phyloP scores from a whole-genome alignment of 441 rosid genomes.

The Euphorbia corollata region DNA sequence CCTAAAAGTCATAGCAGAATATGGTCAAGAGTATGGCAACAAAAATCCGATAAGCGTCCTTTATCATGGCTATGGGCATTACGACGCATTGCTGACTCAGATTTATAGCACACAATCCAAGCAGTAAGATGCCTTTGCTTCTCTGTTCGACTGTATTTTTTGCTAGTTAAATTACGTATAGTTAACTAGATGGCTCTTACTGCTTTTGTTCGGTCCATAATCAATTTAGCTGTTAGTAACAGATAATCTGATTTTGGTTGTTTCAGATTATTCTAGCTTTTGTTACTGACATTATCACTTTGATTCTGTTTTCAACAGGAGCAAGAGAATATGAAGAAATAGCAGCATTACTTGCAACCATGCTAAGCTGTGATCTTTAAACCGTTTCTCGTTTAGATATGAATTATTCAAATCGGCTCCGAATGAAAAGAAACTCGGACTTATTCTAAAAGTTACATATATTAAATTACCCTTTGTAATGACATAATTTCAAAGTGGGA shows the following conservation, averaged over 20 bases:
- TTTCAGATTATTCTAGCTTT: neutral
- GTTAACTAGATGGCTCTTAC: too few species aligned
- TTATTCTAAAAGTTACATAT: neutral
- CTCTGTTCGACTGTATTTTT: too few species aligned
- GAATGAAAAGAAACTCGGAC: neutral
- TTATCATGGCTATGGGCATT: slow-evolving; percentile 61
- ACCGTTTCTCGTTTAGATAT: slow-evolving; percentile 5
- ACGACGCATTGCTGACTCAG: slow-evolving; percentile 39
- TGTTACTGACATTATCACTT: neutral
- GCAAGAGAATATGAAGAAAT: slow-evolving; percentile 28
- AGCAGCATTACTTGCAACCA: neutral
- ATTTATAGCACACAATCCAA: slow-evolving; percentile 24
- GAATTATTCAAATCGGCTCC: neutral
- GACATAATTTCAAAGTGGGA: too few species aligned
- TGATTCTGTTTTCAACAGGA: slow-evolving; percentile 25
- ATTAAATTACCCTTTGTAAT: too few species aligned
- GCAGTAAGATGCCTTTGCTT: slow-evolving; percentile 34
- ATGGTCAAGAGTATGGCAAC: slow-evolving; percentile 54
- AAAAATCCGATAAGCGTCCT: slow-evolving; percentile 51
- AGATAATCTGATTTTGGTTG: too few species aligned
- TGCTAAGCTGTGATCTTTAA: slow-evolving; percentile 2
- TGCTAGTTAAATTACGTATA: too few species aligned
- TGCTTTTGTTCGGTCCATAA: too few species aligned
- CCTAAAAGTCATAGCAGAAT: slow-evolving; percentile 51
- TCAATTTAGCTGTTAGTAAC: too few species aligned